Conservation (phyloP, 192 early-diverging fungal species). For the Coemansia sp. region DNA sequence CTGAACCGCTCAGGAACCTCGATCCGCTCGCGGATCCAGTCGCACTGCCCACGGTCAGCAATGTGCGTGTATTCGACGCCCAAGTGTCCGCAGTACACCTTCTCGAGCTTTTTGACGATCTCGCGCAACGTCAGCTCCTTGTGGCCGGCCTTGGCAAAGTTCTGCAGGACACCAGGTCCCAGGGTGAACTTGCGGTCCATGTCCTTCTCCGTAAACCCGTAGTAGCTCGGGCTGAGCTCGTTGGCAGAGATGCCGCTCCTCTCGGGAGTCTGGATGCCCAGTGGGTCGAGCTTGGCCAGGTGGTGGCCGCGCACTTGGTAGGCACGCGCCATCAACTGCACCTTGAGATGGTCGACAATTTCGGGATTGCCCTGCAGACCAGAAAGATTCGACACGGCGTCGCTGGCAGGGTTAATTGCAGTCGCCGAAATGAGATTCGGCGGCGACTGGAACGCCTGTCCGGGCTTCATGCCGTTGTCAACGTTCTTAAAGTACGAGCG, state of each 20-base stretch:
- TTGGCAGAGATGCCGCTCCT: conserved; percentile 58
- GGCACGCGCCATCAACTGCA: conserved; percentile 93
- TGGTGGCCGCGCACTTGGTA: conserved; percentile 97
- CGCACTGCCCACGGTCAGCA: conserved; percentile 90
- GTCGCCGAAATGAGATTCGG: conserved; percentile 74
- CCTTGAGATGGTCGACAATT: conserved; percentile 97
- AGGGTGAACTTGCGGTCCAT: conserved; percentile 89
- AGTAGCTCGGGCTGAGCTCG: conserved; percentile 84
- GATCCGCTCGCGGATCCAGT: conserved; percentile 93
- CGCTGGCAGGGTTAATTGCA: conserved; percentile 60
- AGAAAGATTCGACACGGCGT: conserved; percentile 48
- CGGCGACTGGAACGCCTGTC: conserved; percentile 77
- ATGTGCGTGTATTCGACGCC: conserved; percentile 99
- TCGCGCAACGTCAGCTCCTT: conserved; percentile 84
- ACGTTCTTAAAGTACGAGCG: conserved; percentile 93
- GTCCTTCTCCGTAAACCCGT: conserved; percentile 93
- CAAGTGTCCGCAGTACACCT: conserved; percentile 89
- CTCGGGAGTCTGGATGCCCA: conserved; percentile 76
- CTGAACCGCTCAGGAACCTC: conserved; percentile 89
- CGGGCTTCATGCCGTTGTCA: conserved; percentile 60
- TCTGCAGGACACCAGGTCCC: conserved; percentile 93
- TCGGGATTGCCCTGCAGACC: conserved; percentile 60
- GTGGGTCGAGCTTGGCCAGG: conserved; percentile 92
- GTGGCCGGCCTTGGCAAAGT: conserved; percentile 68
- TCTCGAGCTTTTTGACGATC: conserved; percentile 78